Evolutionary conservation across 345 rosid species (phyloP).

Genomic region (Sonneratia alba): DNA sequence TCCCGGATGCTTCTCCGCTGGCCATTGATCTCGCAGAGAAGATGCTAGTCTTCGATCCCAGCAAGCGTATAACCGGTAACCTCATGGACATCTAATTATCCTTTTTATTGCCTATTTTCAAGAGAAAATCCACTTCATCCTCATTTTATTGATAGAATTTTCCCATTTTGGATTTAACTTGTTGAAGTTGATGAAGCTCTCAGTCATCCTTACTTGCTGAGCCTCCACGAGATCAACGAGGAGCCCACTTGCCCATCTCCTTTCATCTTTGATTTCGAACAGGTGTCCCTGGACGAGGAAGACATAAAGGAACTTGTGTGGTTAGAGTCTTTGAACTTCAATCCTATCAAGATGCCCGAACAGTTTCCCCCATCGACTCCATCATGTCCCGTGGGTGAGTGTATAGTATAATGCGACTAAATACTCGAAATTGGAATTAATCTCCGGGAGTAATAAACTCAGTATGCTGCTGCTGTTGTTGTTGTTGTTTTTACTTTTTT

Average conservation of each 20-base stretch:
- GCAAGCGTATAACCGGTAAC: conserved; percentile 73
- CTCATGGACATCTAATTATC: background rate
- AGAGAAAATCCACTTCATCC: background rate
- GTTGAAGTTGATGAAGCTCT: conserved; percentile 65
- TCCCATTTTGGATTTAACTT: conserved; percentile 2
- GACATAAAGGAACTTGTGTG: conserved; percentile 75
- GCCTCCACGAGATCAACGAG: conserved; percentile 90
- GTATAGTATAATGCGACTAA: background rate
- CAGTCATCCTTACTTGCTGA: conserved; percentile 61
- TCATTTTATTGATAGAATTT: background rate
- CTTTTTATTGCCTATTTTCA: background rate
- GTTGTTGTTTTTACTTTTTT: background rate
- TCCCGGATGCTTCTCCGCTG: conserved; percentile 48
- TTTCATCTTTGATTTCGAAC: conserved; percentile 70
- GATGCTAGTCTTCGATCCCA: conserved; percentile 81
- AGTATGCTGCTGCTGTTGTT: background rate
- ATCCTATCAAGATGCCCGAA: conserved; percentile 13
- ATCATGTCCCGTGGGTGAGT: background rate
- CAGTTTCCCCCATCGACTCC: background rate
- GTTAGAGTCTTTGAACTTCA: conserved; percentile 56
- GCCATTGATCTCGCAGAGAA: conserved; percentile 78
- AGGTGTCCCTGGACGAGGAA: conserved; percentile 50
- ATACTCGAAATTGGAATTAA: background rate
- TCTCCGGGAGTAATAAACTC: background rate
- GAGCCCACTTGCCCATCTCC: conserved; percentile 67